Base-by-base conservation (phyloP, 2,329 filamentous ascomycete species). In the Chaetomiaceae sp. region DNA sequence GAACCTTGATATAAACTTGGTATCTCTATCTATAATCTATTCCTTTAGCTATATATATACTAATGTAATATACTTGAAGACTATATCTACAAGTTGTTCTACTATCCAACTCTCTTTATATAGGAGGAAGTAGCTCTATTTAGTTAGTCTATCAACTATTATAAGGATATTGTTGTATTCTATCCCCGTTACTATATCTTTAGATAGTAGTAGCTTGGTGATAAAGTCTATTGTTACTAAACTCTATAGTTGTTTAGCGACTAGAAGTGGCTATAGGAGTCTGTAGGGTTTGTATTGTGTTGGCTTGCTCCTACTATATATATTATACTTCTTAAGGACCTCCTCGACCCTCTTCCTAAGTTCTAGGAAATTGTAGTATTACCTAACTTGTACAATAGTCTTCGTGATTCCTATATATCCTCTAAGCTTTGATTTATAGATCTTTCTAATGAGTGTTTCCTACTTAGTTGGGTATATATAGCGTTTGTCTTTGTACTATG, bases 191-290 rank as follows among this genome's bases (percentile, higher is more conserved):
- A 23, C n/a, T 13, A 17, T 21, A 16, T 54, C 46, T n/a, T 30
- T 50, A 16, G 34, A 55, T 2, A 35, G n/a, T 9, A 30, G 49
- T 41, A 57, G 38, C 20, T 50, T 45, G 21, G 49, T 53, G 25
- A 57, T 55, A 31, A 55, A 57, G 45, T 57, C 39, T 31, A 52
- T 46, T 2, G 31, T 43, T 34, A 53, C 44, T 16, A 30, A 51
- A 19, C 33, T 31, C 49, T 38, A 55, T 44, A 38, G 21, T 43
- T 13, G 20, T 37, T 44, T 19, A n/a, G 23, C 7, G 7, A 51
- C 31, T 44, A 16, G 37, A 9, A 55, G 25, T 19, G 42, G 49
- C 50, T 50, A 19, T 10, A 55, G 23, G 14, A 44, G n/a, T 43
- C 53, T 21, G 16, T 55, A 55, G 6, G 39, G 49, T n/a, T 50